phyloP scores from a whole-genome alignment of 768 basidiomycete genomes.

The Candolleomyces aberdarensis region DNA sequence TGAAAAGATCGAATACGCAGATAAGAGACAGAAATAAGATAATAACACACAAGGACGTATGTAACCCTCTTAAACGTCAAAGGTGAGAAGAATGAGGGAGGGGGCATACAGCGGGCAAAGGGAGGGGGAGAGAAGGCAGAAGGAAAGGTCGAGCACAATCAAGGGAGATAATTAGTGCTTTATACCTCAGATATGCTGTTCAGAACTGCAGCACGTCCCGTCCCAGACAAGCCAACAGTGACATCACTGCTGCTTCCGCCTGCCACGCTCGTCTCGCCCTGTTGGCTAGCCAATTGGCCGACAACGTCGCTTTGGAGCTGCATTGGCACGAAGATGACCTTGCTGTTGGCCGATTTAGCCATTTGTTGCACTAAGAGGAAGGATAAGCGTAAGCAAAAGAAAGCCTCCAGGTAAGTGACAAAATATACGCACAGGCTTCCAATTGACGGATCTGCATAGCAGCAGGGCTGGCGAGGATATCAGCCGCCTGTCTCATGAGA shows the following conservation, averaged over 20 bases:
- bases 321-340: constrained; percentile 95
- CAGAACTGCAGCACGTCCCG: constrained; percentile 51
- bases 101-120: not conserved
- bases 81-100: too few species aligned
- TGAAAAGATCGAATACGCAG: too few species aligned
- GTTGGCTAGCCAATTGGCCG: constrained; percentile 40
- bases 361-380: constrained; percentile 73
- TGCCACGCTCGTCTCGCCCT: constrained; percentile 38
- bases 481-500: constrained; percentile 95
- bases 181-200: constrained; percentile 47
- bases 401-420: not conserved
- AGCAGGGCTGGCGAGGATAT: constrained; percentile 90
- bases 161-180: constrained; percentile 7
- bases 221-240: not conserved
- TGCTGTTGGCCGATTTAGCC: constrained; percentile 85
- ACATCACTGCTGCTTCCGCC: constrained; percentile 29
- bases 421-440: constrained; percentile 61
- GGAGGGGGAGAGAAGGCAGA: not conserved
- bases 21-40: too few species aligned
- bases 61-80: too few species aligned
- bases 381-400: not conserved
- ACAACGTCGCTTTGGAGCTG: constrained; percentile 75
- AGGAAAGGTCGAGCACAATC: not conserved
- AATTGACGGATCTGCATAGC: constrained; percentile 98
- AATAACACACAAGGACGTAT: too few species aligned